Evolutionary conservation across 2,329 filamentous ascomycete genomes (phyloP).

Genomic region (Elsinoe arachidis): DNA sequence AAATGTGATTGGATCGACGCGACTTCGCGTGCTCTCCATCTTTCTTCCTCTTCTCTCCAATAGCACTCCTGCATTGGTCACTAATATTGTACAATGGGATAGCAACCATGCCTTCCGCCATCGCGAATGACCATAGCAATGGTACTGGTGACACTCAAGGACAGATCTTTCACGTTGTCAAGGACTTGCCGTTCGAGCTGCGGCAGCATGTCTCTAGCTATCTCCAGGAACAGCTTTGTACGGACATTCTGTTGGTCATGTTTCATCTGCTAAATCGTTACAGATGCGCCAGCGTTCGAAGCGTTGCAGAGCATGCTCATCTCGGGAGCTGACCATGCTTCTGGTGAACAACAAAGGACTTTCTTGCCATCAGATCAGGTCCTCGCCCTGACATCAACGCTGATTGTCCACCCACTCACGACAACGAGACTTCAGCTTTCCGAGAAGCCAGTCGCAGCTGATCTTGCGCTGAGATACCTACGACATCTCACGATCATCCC

Average conservation of each 20-base stretch:
- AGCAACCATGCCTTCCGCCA: not conserved
- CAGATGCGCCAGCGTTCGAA: conserved; percentile 30
- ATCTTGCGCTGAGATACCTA: conserved; percentile 61
- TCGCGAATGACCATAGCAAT: not conserved
- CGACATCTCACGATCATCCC: conserved; percentile 60
- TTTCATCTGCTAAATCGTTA: not conserved
- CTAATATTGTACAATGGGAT: not conserved
- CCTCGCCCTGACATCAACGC: conserved; percentile 66
- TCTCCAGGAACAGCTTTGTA: conserved; percentile 66
- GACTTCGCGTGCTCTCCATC: conserved; percentile 1
- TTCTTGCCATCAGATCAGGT: conserved; percentile 59
- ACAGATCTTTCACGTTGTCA: not conserved
- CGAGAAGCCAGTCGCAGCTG: conserved; percentile 55
- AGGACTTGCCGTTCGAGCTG: conserved; percentile 51
- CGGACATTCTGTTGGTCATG: conserved; percentile 21
- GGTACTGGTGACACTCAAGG: not conserved
- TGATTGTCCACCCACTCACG: conserved; percentile 76
- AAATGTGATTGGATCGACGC: conserved; percentile 5
- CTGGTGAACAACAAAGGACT: conserved; percentile 40
- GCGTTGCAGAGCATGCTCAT: conserved; percentile 58
- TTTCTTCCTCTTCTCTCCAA: not conserved
- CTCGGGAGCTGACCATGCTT: conserved; percentile 36
- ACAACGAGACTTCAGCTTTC: conserved; percentile 54
- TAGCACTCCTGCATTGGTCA: not conserved
- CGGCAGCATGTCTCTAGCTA: conserved; percentile 61